Base-by-base conservation (phyloP, 805 yeast species). In the Cyberlindnera mrakii region DNA sequence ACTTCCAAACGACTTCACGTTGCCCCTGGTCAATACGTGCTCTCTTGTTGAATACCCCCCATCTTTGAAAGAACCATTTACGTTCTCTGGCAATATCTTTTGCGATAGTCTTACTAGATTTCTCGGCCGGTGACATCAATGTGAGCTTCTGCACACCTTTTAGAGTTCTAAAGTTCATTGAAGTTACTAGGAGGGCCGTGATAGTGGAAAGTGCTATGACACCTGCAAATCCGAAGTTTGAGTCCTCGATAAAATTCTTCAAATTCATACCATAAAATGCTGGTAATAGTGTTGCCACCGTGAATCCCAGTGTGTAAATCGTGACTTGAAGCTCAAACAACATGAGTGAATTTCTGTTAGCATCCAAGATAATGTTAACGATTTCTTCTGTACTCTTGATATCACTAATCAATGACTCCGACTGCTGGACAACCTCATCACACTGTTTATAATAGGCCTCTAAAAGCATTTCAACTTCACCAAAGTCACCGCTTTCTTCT, bases 311-410 rank as follows among this genome's bases (percentile, higher is more conserved):
- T 0, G 96, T 87, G 49, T 85, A 86, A 20, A 90, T 83, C 0
- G 95, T 79, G 14, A 89, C 78, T 54, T 85, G 83, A 49, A 90
- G 67, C 56, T 90, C 96, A 52, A 84, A 80, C 44, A 90, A 72
- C 95, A 90, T 87, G 48, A 90, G 67, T 3, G 95, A 78, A 64
- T 90, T 90, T 66, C 97, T 78, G 57, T 88, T 88, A 3, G 96
- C 87, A 62, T 90, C 97, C 42, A 90, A 64, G 47, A 90, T 89
- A 54, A 90, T 89, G 58, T 89, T 89, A 46, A 87, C 90, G 58
- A 90, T 86, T 55, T 90, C 97, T 58, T 89, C 96, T 0, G 97
- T 90, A 14, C 93, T 85, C 57, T 80, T 80, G 53, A 90, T 87
- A 58, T 90, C 95, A 52, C 80, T 81, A 17, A 85, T 77, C 43